These are phyloP conservation scores for Hygrophoropsis aurantiaca DNA, from an alignment of 768 basidiomycete genomes.

Conservation along the genomic window DNA sequence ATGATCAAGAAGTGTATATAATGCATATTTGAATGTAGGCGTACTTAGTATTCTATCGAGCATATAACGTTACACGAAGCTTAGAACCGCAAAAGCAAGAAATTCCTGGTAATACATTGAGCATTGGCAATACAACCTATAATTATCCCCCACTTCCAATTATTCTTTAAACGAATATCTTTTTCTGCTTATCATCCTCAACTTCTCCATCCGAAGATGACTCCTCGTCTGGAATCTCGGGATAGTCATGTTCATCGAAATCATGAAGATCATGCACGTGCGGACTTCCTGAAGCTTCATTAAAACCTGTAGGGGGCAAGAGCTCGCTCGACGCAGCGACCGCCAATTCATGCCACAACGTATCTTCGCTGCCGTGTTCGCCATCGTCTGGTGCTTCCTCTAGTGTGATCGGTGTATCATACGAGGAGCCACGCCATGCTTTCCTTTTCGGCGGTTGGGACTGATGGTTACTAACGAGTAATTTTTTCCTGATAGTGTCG, in stretches of 20 bases:
- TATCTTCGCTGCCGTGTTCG: constrained; percentile 22
- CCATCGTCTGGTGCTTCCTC: constrained; percentile 13
- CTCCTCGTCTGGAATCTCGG: constrained; percentile 16
- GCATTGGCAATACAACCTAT: neutral
- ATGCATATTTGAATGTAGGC: no score
- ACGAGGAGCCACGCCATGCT: no score
- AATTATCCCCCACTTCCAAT: constrained; percentile 23
- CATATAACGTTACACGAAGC: no score
- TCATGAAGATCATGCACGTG: constrained; percentile 6
- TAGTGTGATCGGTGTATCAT: no score
- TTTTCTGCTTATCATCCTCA: neutral
- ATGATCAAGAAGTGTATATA: constrained; percentile 3
- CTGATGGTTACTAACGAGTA: constrained; percentile 19
- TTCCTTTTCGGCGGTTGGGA: constrained; percentile 3
- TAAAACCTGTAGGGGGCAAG: constrained; percentile 14
- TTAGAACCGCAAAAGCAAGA: no score
- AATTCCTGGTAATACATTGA: neutral
- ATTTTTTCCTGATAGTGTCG: constrained; percentile 23
- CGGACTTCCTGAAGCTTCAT: constrained; percentile 4
- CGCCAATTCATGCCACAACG: constrained; percentile 28
- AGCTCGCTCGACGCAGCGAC: constrained; percentile 17
- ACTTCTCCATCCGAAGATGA: constrained; percentile 13
- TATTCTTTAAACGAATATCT: constrained; percentile 10
- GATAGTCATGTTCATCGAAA: constrained; percentile 8
- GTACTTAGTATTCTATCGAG: no score